These are phyloP conservation scores for Chytriomyces sp. DNA, from an alignment of 192 early-diverging fungal genomes.

Conservation along the genomic window DNA sequence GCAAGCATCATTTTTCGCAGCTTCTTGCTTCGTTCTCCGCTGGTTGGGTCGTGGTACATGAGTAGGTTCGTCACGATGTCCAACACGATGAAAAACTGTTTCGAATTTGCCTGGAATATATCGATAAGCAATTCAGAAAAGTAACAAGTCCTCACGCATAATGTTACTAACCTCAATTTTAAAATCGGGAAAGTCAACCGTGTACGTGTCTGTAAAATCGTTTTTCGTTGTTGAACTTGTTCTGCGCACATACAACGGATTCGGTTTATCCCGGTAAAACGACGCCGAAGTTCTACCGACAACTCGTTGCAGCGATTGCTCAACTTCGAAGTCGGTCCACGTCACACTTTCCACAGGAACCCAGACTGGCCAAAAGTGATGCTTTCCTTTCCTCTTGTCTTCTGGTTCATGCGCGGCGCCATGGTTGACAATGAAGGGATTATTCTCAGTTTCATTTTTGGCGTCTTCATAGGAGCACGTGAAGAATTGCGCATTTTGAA, in stretches of 20 bases:
- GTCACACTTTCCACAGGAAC: constrained; percentile 63
- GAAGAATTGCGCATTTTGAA: constrained; percentile 74
- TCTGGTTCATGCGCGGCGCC: neutral
- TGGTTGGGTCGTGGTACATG: constrained; percentile 81
- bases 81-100: constrained; percentile 74
- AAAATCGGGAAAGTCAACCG: constrained; percentile 77
- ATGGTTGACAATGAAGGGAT: constrained; percentile 7
- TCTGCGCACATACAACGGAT: constrained; percentile 67
- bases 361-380: constrained; percentile 68
- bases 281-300: constrained; percentile 62
- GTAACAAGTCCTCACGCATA: neutral
- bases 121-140: neutral
- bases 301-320: constrained; percentile 63
- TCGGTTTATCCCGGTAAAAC: constrained; percentile 69
- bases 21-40: constrained; percentile 71
- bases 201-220: constrained; percentile 63
- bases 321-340: constrained; percentile 28
- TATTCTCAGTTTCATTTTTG: constrained; percentile 21
- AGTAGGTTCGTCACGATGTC: constrained; percentile 80
- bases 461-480: constrained; percentile 32
- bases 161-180: constrained; percentile 60
- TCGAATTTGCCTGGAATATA: constrained; percentile 54
- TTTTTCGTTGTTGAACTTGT: constrained; percentile 35
- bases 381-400: neutral
- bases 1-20: constrained; percentile 79